Evolutionary conservation across 139 green algal species (phyloP), one percentile per base, ranked within the genome.

Genomic region (Haematococcus lacustris): DNA sequence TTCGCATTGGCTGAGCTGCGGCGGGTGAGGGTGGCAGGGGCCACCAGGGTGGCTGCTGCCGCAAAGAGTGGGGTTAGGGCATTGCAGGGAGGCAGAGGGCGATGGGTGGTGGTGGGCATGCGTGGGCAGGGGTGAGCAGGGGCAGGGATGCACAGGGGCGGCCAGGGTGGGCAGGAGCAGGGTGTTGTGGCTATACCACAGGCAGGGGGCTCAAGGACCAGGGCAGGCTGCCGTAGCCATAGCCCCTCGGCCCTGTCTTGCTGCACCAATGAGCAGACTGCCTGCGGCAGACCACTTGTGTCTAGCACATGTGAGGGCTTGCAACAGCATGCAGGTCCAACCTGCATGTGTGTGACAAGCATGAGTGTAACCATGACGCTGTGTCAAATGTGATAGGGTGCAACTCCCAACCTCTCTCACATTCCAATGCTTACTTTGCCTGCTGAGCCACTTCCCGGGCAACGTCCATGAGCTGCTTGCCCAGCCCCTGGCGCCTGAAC

Each of bases 401-500:
- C 38, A 21, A 71, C 38, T 37, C 13, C 57, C 39, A 59, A 7
- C n/a, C 9, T 7, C 38, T 25, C 66, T 47, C 39, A 28, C 38
- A 57, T 35, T 3, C 38, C 33, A 5, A 7, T 34, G 9, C 38
- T 30, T 9, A 25, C 76, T 75, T 59, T n/a, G 68, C 72, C 51
- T 64, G 38, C 51, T 53, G 21, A 0, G 37, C 77, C 34, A 82
- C 63, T 37, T 78, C 50, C 68, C 59, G 47, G 1, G 53, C 77
- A 39, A 74, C 41, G 51, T 81, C 79, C 43, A 84, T 34, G 33
- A 84, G 74, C 74, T 77, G 71, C 35, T 60, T 65, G 60, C 79
- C 79, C 28, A 84, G 38, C 34, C 73, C 73, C 39, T 78, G 73
- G 30, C 77, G 72, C 1, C 79, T 71, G 71, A 79, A 84, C 71